Conservation (phyloP, 1,284 basidiomycete species). For the Leccinum ponderosum region DNA sequence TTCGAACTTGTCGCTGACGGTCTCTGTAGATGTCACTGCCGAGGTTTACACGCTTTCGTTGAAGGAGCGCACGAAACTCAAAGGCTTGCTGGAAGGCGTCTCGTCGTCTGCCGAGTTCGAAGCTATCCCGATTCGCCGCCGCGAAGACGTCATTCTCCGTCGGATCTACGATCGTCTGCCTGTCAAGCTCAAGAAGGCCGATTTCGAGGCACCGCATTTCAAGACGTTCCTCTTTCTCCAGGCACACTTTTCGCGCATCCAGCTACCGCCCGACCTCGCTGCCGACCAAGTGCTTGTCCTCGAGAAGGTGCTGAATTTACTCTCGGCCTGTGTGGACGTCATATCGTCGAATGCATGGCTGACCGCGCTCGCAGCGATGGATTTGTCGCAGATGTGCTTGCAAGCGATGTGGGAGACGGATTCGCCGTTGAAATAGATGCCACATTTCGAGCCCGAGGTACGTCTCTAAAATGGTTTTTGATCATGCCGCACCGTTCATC, state of each 20-base stretch:
- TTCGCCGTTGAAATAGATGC: slow-evolving; percentile 92
- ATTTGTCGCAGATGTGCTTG: slow-evolving; percentile 98
- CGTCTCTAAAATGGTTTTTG: neutral
- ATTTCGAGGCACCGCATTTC: slow-evolving; percentile 95
- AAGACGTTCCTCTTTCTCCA: slow-evolving; percentile 97
- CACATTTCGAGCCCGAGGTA: slow-evolving; percentile 90
- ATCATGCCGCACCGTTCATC: slow-evolving; percentile 5
- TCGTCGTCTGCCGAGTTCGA: slow-evolving; percentile 98
- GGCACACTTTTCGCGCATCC: slow-evolving; percentile 93
- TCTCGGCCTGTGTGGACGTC: slow-evolving; percentile 95
- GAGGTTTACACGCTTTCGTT: slow-evolving; percentile 96
- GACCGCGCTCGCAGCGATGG: slow-evolving; percentile 96
- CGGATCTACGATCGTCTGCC: slow-evolving; percentile 68
- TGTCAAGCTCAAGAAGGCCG: slow-evolving; percentile 84
- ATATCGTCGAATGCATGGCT: slow-evolving; percentile 93
- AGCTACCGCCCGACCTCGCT: slow-evolving; percentile 90
- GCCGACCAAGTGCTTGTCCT: slow-evolving; percentile 89
- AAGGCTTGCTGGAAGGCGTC: slow-evolving; percentile 62
- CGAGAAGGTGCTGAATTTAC: slow-evolving; percentile 86
- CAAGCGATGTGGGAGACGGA: slow-evolving; percentile 98
- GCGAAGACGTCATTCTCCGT: slow-evolving; percentile 80
- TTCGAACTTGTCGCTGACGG: neutral
- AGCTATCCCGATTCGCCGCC: slow-evolving; percentile 88
- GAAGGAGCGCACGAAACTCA: slow-evolving; percentile 96
- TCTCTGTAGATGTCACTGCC: slow-evolving; percentile 80